Evolutionary conservation across 1,284 basidiomycete genomes (phyloP), one percentile per base, ranked within the genome.

Genomic region (Ustilago sp.): DNA sequence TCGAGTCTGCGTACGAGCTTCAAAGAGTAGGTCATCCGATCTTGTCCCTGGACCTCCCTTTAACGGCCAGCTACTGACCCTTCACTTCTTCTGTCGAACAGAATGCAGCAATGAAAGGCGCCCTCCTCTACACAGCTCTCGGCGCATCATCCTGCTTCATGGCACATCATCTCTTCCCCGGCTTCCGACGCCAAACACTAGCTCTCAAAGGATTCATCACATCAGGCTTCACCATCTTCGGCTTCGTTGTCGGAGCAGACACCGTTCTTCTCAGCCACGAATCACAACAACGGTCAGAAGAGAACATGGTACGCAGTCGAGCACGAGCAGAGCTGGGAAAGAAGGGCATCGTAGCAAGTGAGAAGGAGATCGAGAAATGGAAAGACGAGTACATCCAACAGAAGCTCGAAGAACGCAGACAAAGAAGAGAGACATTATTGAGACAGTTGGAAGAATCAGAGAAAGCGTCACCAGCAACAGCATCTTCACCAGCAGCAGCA

Each of bases 351-450:
- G 69, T 83, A 4, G 82, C 80, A 11, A 80, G 74, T 48, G 82
- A 83, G 35, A 68, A 63, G 38, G 78, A 83, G 55, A 83, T 83
- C 52, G 81, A 83, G 51, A 73, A 67, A 54, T 83, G 82, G 82
- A 82, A 80, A 63, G 74, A 82, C 23, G 68, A 77, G 32, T 71
- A 73, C 31, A 68, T 80, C 8, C 59, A 72, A 47, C 61, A 64
- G n/a, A 78, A 78, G 54, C 38, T 71, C 7, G 62, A 78, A 32
- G 76, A 78, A 48, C 61, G 76, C n/a, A 52, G 74, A 19, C 8
- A 51, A 36, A 52, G 68, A 19, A 74, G 67, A 48, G 73, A 80
- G 43, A 34, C 58, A 34, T 15, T 56, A 31, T 12, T 69, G 6
- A 52, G 38, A 23, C 57, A 57, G 32, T 31, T 73, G 61, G 41